Percentiles rank a stretch among this genome's conserved stretches.
phyloP scores from a whole-genome alignment of 768 basidiomycete genomes.

The Crepidotus variabilis region DNA sequence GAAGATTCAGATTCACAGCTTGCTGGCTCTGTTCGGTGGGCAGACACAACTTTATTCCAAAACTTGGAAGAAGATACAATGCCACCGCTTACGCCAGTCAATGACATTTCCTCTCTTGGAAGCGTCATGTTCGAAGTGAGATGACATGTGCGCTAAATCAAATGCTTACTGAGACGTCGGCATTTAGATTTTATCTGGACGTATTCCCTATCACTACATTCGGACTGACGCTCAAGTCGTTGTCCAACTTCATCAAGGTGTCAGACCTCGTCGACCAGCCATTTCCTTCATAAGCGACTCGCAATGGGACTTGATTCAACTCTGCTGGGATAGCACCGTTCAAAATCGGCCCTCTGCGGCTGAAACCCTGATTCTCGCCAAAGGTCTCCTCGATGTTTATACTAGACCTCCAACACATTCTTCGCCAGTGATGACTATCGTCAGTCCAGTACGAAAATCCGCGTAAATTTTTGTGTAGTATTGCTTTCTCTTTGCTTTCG shows the following conservation, averaged over 20 bases:
- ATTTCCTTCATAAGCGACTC: slow-evolving; percentile 31
- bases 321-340: slow-evolving; percentile 33
- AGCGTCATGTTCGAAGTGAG: slow-evolving; percentile 41
- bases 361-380: background rate
- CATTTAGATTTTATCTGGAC: slow-evolving; percentile 33
- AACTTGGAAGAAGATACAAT: slow-evolving; percentile 26
- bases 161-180: background rate
- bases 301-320: slow-evolving; percentile 39
- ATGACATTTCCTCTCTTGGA: slow-evolving; percentile 45
- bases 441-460: background rate
- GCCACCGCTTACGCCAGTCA: slow-evolving; percentile 23
- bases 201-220: slow-evolving; percentile 39
- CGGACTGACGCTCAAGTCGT: slow-evolving; percentile 35
- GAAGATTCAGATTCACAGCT: slow-evolving; percentile 30
- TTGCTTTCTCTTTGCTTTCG: too few relatives aligned
- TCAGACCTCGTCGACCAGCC: slow-evolving; percentile 35
- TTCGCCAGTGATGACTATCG: background rate
- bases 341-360: slow-evolving; percentile 23
- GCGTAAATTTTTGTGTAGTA: background rate
- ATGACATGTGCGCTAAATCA: background rate
- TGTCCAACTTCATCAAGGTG: slow-evolving; percentile 36
- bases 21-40: slow-evolving; percentile 45
- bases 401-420: background rate
- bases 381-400: background rate
- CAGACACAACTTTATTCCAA: slow-evolving; percentile 37